Evolutionary conservation across 2,329 filamentous ascomycete species (phyloP).

Genomic region (Colletotrichum abscissum): DNA sequence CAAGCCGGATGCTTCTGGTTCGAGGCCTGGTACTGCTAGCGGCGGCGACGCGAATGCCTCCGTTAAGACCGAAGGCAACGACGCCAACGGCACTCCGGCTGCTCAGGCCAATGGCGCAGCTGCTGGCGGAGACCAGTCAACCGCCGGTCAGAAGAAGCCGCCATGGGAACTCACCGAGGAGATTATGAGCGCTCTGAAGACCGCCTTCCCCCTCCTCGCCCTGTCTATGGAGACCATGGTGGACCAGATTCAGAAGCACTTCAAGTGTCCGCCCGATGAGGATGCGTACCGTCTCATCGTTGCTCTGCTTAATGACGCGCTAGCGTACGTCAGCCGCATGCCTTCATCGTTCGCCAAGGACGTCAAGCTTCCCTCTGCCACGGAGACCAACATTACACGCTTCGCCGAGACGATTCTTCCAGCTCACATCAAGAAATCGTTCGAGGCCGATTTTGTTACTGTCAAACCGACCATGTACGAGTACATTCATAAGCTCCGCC

Average conservation of each 20-base stretch:
- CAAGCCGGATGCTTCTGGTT: constrained; percentile 49
- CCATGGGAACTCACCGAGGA: constrained; percentile 98
- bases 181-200: constrained; percentile 95
- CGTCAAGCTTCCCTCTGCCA: constrained; percentile 88
- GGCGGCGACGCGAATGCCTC: constrained; percentile 53
- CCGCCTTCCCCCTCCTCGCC: constrained; percentile 93
- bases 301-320: constrained; percentile 93
- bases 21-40: constrained; percentile 64
- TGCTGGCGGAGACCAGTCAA: constrained; percentile 36
- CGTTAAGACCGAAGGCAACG: constrained; percentile 58
- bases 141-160: constrained; percentile 71
- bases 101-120: constrained; percentile 32
- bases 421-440: constrained; percentile 92
- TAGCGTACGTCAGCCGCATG: constrained; percentile 91
- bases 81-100: constrained; percentile 41
- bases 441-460: constrained; percentile 95
- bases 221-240: constrained; percentile 99
- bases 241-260: constrained; percentile 98
- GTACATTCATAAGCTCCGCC: constrained; percentile 96
- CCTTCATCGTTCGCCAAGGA: constrained; percentile 89
- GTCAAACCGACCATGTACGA: constrained; percentile 98
- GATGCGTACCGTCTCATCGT: constrained; percentile 98
- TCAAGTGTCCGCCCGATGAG: constrained; percentile 98
- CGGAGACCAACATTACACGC: constrained; percentile 94
- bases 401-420: constrained; percentile 98